phyloP scores from a whole-genome alignment of 495 filamentous ascomycete genomes.

The Hypomontagnella monticulosa region DNA sequence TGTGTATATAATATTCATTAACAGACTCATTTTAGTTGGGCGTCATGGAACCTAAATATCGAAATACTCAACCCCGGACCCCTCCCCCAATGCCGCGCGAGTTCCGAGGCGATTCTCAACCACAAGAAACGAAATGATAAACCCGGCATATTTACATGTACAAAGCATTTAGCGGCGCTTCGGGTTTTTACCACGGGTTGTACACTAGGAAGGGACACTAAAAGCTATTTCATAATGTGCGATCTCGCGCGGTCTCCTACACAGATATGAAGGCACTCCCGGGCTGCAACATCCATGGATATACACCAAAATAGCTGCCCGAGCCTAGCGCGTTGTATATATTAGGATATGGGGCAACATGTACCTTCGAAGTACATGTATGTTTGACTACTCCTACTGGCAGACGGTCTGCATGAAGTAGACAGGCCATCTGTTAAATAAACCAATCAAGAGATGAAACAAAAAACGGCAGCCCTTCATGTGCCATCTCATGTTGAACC shows the following conservation, averaged over 20 bases:
- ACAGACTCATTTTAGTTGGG: constrained; percentile 34
- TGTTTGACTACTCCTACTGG: not conserved
- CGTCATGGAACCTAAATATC: constrained; percentile 44
- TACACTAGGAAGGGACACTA: not conserved
- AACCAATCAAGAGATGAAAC: constrained; percentile 12
- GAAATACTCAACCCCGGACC: constrained; percentile 41
- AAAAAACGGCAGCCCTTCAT: not conserved
- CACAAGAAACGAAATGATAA: constrained; percentile 16
- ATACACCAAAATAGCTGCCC: not conserved
- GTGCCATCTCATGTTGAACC: no score
- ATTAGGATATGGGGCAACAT: constrained; percentile 6
- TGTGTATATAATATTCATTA: not conserved
- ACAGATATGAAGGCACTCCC: not conserved
- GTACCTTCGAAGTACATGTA: constrained; percentile 10
- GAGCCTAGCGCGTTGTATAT: constrained; percentile 26
- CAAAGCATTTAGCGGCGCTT: not conserved
- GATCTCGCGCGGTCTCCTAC: no score
- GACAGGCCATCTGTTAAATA: constrained; percentile 7
- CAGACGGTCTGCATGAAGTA: not conserved
- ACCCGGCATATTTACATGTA: not conserved
- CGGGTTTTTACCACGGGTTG: not conserved
- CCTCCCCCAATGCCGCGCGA: constrained; percentile 37
- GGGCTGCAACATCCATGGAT: not conserved
- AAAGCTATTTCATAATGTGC: not conserved
- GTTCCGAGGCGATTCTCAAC: constrained; percentile 9